Base-by-base conservation (phyloP, 495 filamentous ascomycete species). In the Aspergillus indologenus region DNA sequence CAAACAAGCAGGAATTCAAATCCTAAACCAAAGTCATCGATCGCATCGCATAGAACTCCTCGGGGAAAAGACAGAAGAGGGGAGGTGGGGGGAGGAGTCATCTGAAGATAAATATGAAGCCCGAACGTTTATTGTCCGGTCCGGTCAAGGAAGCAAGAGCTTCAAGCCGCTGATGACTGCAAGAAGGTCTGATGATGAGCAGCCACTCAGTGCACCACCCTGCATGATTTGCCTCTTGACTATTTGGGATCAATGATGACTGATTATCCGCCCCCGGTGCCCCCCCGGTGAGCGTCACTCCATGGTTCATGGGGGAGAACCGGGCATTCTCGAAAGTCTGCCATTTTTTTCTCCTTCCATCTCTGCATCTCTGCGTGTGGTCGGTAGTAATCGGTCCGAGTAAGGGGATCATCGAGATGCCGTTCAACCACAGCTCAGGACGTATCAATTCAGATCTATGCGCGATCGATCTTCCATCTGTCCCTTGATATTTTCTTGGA, bases 131-230 rank as follows among this genome's bases (percentile, higher is more conserved):
- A 47, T 60, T 53, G 59, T 58, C 12, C 23, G 55, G 54, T 63
- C 61, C 31, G 63, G 22, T 50, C 59, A 50, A 12, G 61, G 49
- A 57, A 67, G 24, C 29, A 58, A 19, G 48, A 44, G 24, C 44
- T 11, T 14, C 67, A 40, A 51, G 43, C n/a, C 23, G 26, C 24
- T 43, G 18, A 34, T 29, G 44, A 42, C n/a, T 29, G 17, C 17
- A 21, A 49, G 23, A n/a, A 43, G 51, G 31, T 54, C 51, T 23
- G n/a, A 40, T 54, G 51, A 54, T 54, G 51, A 9, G 31, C 51
- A 54, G 18, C 51, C 34, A 31, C 51, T 21, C 19, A 40, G 21
- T 18, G 20, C 24, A 34, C 26, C 26, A 29, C 12, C 7, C 34
- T 2, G 29, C n/a, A 54, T 19, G 12, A 40, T 54, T 54, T 24